Conservation (phyloP, 176 grass and related monocot genomes). For the Dactylis glomerata region DNA sequence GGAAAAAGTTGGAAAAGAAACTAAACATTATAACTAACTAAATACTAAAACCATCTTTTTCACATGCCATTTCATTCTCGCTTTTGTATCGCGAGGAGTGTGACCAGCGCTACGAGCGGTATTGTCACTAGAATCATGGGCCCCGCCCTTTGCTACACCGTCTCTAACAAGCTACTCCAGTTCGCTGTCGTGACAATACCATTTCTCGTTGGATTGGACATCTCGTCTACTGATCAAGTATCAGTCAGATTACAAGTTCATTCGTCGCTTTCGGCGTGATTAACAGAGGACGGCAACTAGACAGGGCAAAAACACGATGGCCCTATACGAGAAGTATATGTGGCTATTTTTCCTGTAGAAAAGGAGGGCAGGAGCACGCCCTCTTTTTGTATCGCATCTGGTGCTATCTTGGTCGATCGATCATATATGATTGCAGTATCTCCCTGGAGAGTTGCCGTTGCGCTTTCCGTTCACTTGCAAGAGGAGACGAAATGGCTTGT, state of each 20-base stretch:
- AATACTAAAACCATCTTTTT: too few species aligned
- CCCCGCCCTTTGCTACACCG: too few species aligned
- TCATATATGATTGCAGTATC: background rate
- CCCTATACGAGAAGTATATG: background rate
- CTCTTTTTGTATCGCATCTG: too few species aligned
- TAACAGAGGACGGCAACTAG: background rate
- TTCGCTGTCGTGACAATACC: background rate
- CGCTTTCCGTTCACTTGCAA: background rate
- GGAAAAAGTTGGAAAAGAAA: too few species aligned
- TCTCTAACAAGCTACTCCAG: too few species aligned
- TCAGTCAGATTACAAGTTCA: background rate
- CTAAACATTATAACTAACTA: too few species aligned
- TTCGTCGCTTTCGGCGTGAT: background rate
- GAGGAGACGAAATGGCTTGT: background rate
- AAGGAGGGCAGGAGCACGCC: background rate
- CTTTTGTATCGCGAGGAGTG: background rate
- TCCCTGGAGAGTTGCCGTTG: background rate
- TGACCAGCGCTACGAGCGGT: background rate
- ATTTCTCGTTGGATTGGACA: conserved; percentile 23
- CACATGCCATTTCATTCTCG: too few species aligned
- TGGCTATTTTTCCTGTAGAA: background rate
- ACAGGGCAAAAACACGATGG: background rate
- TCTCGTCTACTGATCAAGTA: conserved; percentile 4
- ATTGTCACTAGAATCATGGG: too few species aligned
- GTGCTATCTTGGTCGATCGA: background rate